Conservation (phyloP, 768 basidiomycete species). For the Leccinum ochraceum region DNA sequence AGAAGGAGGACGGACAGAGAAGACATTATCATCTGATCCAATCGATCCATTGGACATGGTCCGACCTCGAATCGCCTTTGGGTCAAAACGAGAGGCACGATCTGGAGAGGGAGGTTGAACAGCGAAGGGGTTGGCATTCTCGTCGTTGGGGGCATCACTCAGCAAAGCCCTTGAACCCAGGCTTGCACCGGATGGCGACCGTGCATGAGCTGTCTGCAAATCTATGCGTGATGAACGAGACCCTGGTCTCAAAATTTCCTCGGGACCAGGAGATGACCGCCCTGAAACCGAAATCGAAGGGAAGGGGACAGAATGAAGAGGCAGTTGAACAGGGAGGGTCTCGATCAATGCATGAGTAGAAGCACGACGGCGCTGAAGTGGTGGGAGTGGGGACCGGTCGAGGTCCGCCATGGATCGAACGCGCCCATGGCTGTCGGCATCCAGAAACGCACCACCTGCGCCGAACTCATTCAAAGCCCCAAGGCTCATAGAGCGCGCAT, state of each 20-base stretch:
- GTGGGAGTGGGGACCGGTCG: conserved; percentile 39
- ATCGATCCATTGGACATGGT: conserved; percentile 49
- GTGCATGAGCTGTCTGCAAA: conserved; percentile 37
- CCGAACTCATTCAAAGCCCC: conserved; percentile 60
- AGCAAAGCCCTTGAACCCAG: conserved; percentile 48
- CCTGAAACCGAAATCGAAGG: conserved; percentile 50
- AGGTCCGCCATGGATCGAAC: conserved; percentile 64
- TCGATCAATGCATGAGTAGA: conserved; percentile 51
- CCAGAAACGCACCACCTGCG: conserved; percentile 47
- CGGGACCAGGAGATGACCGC: conserved; percentile 50
- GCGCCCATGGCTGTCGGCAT: conserved; percentile 43
- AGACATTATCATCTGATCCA: conserved; percentile 57
- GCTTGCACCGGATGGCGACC: conserved; percentile 53
- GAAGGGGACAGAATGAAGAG: conserved; percentile 61
- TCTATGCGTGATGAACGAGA: conserved; percentile 38
- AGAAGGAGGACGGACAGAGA: conserved; percentile 67
- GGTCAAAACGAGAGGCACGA: conserved; percentile 45
- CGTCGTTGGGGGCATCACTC: conserved; percentile 38
- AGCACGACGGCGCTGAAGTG: conserved; percentile 49
- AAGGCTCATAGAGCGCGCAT: conserved; percentile 64
- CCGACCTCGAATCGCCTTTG: conserved; percentile 39
- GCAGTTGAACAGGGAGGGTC: conserved; percentile 40
- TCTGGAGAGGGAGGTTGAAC: conserved; percentile 40
- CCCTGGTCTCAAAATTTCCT: conserved; percentile 36
- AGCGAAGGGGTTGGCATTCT: conserved; percentile 35